Evolutionary conservation across 768 basidiomycete genomes (phyloP).

Genomic region (Tulasnella sp.): DNA sequence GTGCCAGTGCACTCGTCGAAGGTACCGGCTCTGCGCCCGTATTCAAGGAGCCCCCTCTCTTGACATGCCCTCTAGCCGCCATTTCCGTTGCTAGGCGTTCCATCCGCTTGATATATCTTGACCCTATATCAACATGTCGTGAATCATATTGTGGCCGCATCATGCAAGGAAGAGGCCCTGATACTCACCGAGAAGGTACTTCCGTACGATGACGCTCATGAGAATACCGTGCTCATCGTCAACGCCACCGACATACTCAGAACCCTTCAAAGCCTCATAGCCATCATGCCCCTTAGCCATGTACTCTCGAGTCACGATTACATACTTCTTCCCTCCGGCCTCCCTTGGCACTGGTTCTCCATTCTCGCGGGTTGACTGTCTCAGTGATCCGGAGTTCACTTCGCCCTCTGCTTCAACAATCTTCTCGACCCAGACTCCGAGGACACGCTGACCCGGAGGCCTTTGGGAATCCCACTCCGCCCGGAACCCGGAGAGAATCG

Average conservation of each 20-base stretch:
- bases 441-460: slow-evolving; percentile 58
- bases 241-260: slow-evolving; percentile 45
- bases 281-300: slow-evolving; percentile 81
- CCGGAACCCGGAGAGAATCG: slow-evolving; percentile 71
- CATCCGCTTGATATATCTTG: slow-evolving; percentile 62
- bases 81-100: slow-evolving; percentile 29
- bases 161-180: not conserved
- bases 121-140: slow-evolving; percentile 36
- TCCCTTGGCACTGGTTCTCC: slow-evolving; percentile 27
- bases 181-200: slow-evolving; percentile 65
- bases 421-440: slow-evolving; percentile 55
- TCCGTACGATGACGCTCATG: slow-evolving; percentile 68
- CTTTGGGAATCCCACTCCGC: slow-evolving; percentile 79
- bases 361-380: slow-evolving; percentile 10
- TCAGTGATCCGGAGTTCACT: slow-evolving; percentile 10
- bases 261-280: slow-evolving; percentile 53
- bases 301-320: slow-evolving; percentile 77
- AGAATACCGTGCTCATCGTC: slow-evolving; percentile 76
- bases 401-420: slow-evolving; percentile 28
- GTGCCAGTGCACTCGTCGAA: slow-evolving; percentile 20
- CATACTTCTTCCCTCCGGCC: slow-evolving; percentile 51
- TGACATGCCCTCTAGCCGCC: slow-evolving; percentile 28
- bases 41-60: slow-evolving; percentile 19
- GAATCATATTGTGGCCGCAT: not conserved
- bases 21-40: slow-evolving; percentile 23